These are phyloP conservation scores for Stachybotrys chartarum DNA, from an alignment of 2,329 filamentous ascomycete species.

Conservation along the genomic window DNA sequence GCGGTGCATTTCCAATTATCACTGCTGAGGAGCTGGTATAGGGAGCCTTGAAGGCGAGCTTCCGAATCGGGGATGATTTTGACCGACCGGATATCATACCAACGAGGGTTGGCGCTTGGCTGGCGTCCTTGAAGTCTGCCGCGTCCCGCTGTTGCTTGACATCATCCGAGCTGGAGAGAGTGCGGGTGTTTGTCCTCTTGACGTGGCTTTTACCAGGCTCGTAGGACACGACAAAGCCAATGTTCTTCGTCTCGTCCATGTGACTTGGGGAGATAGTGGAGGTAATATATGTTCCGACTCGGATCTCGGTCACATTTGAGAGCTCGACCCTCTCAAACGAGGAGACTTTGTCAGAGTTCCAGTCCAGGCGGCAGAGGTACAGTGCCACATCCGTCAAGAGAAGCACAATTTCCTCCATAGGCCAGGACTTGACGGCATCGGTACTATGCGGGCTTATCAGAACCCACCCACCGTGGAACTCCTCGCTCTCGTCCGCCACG, in stretches of 20 bases:
- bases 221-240: conserved; percentile 78
- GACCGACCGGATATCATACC: not conserved
- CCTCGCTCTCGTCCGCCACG: conserved; percentile 74
- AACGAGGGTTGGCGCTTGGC: not conserved
- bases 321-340: conserved; percentile 84
- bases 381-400: conserved; percentile 78
- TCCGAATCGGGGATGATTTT: conserved; percentile 25
- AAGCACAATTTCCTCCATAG: conserved; percentile 83
- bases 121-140: conserved; percentile 14
- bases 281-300: conserved; percentile 82
- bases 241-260: conserved; percentile 69
- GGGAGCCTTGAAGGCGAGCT: conserved; percentile 48
- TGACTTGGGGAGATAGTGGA: conserved; percentile 75
- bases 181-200: conserved; percentile 77
- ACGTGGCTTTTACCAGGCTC: conserved; percentile 63
- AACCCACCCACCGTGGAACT: conserved; percentile 85
- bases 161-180: conserved; percentile 51
- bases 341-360: conserved; percentile 89
- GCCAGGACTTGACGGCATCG: conserved; percentile 61
- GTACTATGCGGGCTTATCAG: conserved; percentile 68
- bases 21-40: conserved; percentile 46
- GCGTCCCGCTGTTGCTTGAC: conserved; percentile 15
- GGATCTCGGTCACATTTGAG: conserved; percentile 63
- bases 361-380: conserved; percentile 89
- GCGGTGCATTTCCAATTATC: conserved; percentile 40